phyloP scores from a whole-genome alignment of 306 rosid species.

The Luffa aegyptiaca region DNA sequence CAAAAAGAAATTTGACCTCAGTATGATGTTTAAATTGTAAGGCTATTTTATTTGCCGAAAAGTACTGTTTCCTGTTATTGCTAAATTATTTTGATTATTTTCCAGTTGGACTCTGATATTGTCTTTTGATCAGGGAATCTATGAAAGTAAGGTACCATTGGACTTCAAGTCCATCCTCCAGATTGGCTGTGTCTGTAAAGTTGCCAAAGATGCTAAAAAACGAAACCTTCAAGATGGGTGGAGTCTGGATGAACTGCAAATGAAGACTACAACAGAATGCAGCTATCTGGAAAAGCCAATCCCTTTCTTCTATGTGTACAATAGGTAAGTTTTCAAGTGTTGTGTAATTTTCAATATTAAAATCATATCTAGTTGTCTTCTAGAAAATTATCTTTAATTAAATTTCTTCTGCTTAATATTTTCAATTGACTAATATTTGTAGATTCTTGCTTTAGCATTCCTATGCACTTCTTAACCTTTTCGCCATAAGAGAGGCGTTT shows the following conservation, averaged over 20 bases:
- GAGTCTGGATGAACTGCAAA: constrained; percentile 71
- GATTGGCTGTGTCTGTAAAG: constrained; percentile 93
- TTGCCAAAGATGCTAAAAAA: constrained; percentile 66
- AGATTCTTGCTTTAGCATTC: background rate
- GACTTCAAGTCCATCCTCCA: constrained; percentile 61
- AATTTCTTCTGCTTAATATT: background rate
- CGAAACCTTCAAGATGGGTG: constrained; percentile 62
- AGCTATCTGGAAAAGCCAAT: constrained; percentile 69
- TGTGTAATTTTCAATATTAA: background rate
- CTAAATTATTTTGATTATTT: constrained; percentile 3
- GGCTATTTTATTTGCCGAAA: background rate
- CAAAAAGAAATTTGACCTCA: background rate
- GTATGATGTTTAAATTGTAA: background rate
- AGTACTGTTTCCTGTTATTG: background rate
- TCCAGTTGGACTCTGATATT: constrained; percentile 15
- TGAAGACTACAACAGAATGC: constrained; percentile 86
- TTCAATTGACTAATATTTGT: background rate
- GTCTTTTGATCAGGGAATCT: constrained; percentile 69
- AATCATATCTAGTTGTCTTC: background rate
- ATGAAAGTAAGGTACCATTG: constrained; percentile 74
- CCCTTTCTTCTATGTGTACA: constrained; percentile 82
- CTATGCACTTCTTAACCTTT: background rate
- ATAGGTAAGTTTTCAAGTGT: constrained; percentile 40
- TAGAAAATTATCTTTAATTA: background rate
- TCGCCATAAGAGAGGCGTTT: background rate